A percentile compares a stretch with the other conserved stretches of the same genome.
Conservation (phyloP, 441 rosid genomes). For the Flueggea neowawraea region DNA sequence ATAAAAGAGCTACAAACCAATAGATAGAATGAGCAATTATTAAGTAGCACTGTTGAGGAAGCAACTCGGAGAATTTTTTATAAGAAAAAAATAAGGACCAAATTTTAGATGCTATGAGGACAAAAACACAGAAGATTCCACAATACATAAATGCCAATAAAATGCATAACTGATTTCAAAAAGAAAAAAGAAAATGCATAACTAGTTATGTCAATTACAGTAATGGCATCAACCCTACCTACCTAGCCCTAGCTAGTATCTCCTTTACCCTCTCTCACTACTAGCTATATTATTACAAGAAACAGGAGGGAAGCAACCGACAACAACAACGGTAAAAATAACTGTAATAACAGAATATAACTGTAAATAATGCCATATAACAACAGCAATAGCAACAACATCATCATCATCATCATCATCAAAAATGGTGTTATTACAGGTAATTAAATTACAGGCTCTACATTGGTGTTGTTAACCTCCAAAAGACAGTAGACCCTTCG, state of each 20-base stretch:
- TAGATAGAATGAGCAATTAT: constrained; percentile 5
- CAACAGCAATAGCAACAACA: too few species aligned
- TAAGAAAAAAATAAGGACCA: neutral
- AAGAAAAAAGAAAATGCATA: neutral
- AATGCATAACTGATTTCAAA: too few species aligned
- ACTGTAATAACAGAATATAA: constrained; percentile 34
- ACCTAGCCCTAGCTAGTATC: too few species aligned
- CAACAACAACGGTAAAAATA: constrained; percentile 9
- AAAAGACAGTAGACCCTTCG: constrained; percentile 6
- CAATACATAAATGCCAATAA: constrained; percentile 13
- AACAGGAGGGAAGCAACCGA: constrained; percentile 11
- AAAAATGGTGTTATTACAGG: neutral
- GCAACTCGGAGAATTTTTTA: neutral
- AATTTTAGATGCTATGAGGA: constrained; percentile 3
- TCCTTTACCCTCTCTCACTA: too few species aligned
- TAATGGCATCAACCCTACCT: neutral
- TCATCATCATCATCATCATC: neutral
- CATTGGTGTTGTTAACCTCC: constrained; percentile 8
- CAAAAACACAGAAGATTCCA: constrained; percentile 26
- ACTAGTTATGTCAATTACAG: neutral
- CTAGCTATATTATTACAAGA: neutral
- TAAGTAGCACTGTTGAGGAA: neutral
- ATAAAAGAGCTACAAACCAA: too few species aligned
- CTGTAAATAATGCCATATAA: constrained; percentile 4
- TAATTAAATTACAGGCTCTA: neutral